Percentiles rank a stretch among this genome's conserved stretches.
phyloP scores from a whole-genome alignment of 148 eudicot species.

The Polygonum maritimum region DNA sequence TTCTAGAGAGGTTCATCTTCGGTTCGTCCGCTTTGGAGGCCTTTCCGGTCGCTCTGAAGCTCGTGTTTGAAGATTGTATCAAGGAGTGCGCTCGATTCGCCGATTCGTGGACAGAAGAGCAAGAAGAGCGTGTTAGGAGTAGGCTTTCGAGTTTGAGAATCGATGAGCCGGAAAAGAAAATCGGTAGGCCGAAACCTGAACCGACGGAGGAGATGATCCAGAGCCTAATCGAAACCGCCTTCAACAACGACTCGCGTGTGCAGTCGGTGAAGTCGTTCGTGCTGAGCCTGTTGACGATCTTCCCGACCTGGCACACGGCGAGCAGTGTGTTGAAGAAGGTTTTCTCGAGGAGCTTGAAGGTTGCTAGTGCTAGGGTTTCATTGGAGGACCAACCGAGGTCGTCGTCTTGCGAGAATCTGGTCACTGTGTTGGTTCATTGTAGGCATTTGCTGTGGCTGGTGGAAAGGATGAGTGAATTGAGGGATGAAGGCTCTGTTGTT shows the following conservation, averaged over 20 bases:
- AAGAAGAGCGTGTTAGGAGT: conserved; percentile 42
- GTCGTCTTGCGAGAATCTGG: conserved; percentile 60
- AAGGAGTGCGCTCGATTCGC: conserved; percentile 51
- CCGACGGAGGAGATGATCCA: conserved; percentile 64
- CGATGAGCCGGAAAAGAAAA: conserved; percentile 46
- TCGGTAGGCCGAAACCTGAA: conserved; percentile 40
- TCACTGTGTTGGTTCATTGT: conserved; percentile 51
- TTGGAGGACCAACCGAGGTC: conserved; percentile 90
- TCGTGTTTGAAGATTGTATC: conserved; percentile 68
- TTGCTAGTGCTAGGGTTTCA: conserved; percentile 63
- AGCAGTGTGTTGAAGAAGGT: conserved; percentile 50
- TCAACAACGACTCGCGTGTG: conserved; percentile 59
- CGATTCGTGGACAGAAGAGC: conserved; percentile 84
- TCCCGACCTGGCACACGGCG: conserved; percentile 48
- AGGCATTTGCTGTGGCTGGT: conserved; percentile 82
- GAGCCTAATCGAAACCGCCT: conserved; percentile 48
- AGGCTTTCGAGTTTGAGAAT: conserved; percentile 40
- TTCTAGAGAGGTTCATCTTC: conserved; percentile 20
- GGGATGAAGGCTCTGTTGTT: conserved; percentile 70
- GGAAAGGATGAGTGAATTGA: conserved; percentile 91
- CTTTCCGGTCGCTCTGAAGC: conserved; percentile 58
- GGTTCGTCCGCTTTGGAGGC: conserved; percentile 35
- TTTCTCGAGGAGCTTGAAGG: conserved; percentile 48
- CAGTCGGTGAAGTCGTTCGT: conserved; percentile 86
- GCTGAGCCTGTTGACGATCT: conserved; percentile 62